These are phyloP conservation scores for Candida morakotiae DNA, from an alignment of 805 yeast genomes.

Conservation along the genomic window DNA sequence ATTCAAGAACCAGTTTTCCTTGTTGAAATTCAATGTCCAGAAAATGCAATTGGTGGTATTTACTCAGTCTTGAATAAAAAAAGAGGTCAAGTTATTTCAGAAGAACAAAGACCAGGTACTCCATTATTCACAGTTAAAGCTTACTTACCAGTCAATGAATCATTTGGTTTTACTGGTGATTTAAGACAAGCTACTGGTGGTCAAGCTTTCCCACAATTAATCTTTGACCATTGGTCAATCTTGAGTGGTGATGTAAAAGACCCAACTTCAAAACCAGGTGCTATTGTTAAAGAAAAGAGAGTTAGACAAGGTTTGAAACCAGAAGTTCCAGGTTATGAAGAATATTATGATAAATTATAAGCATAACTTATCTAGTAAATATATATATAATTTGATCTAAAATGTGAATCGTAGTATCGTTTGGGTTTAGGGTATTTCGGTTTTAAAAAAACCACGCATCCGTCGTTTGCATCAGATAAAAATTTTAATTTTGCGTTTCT, in stretches of 20 bases:
- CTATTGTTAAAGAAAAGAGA: conserved; percentile 60
- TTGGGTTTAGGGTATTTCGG: no score
- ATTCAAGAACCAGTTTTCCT: conserved; percentile 99
- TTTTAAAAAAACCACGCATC: background rate
- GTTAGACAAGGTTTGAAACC: conserved; percentile 97
- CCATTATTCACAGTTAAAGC: conserved; percentile 99
- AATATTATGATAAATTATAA: conserved; percentile 84
- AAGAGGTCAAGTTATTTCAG: conserved; percentile 99
- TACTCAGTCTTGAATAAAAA: conserved; percentile 98
- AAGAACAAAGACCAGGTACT: conserved; percentile 99
- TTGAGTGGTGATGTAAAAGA: conserved; percentile 91
- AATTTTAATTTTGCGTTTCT: background rate
- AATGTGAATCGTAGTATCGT: no score
- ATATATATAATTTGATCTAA: background rate
- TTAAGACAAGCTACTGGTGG: conserved; percentile 99
- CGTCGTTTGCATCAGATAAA: background rate
- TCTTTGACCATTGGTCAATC: conserved; percentile 97
- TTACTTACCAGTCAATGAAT: conserved; percentile 99
- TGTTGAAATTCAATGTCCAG: conserved; percentile 99
- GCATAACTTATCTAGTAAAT: background rate
- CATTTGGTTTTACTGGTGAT: conserved; percentile 99
- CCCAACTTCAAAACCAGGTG: conserved; percentile 66
- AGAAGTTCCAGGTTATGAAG: conserved; percentile 98
- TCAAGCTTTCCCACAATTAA: conserved; percentile 99
- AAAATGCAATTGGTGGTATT: conserved; percentile 99